Conservation (phyloP, 176 grass and related monocot genomes). For the Sorghum bicolor region Sorghum_bicolor_NCBIv3 NC_012872.2:54926501-54927000, state of each 20-base stretch:
- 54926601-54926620: background rate
- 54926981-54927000: background rate
- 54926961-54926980: constrained; percentile 25
- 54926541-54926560: background rate
- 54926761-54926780: background rate
- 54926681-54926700: background rate
- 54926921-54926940: background rate
- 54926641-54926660: background rate
- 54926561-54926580: background rate
- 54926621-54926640: background rate
- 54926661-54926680: background rate
- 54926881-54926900: constrained; percentile 29
- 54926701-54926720: background rate
- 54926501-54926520: background rate
- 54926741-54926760: background rate
- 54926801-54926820: background rate
- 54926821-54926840: background rate
- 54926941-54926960: background rate
- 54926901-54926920: constrained; percentile 18
- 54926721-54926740: background rate
- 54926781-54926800: background rate
- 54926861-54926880: constrained; percentile 16
- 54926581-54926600: background rate
- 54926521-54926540: background rate
- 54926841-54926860: constrained; percentile 20